Base-by-base conservation (phyloP, 75 land plant species). In the Chamaecyparis obtusa region DNA sequence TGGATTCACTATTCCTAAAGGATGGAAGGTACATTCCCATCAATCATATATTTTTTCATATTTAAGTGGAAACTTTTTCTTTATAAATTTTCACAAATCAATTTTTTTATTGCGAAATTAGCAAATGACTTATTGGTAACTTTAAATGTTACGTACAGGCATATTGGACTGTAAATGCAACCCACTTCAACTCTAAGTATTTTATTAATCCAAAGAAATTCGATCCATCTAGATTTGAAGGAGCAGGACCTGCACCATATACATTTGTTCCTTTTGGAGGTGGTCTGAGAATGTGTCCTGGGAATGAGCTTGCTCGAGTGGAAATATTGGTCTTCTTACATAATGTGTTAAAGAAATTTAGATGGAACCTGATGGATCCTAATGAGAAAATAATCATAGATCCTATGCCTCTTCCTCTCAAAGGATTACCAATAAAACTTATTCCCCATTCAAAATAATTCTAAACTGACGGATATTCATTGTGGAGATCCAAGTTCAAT, bases 191-290 rank as follows among this genome's bases (percentile, higher is more conserved):
- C 51, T 87, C 92, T 8, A 84, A 90, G 78, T 89, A 90, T 75
- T 94, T 94, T 76, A 76, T 35, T 2, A 74, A 94, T 44, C 93
- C 94, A 9, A 87, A 90, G 39, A 89, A 87, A 76, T 94, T 93
- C 51, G 91, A 94, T 78, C 95, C 95, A 14, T 84, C 91, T 5
- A 74, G 95, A 7, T 93, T 89, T 82, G 94, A 93, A 41, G 92
- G 87, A 27, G 71, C 16, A 44, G 16, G 89, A 80, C 84, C 85
- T 4, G 86, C 85, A 10, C 93, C 94, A 11, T 93, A 88, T 87
- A 90, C 95, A 8, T 93, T 86, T 56, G 85, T 94, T 0, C 94
- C 94, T 9, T 93, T 94, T 60, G 94, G 95, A 64, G 95, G 92
- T 8, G 96, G 96, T 0, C 90, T 93, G 3, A 69, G 93, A n/a